Evolutionary conservation across 805 yeast genomes (phyloP).

Genomic region (Nakazawaea pomicola): DNA sequence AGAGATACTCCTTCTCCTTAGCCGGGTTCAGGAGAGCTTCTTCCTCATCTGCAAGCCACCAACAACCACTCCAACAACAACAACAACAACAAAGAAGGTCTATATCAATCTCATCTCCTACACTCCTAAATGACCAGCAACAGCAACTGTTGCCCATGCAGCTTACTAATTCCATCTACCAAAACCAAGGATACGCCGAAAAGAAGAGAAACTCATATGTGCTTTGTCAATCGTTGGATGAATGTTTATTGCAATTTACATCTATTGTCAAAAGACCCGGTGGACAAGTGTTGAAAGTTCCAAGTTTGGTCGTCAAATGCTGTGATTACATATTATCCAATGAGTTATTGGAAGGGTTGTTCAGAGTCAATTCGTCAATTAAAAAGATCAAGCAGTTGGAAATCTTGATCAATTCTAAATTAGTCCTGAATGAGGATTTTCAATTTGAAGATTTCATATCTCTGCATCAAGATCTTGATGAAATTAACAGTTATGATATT

Average conservation of each 20-base stretch:
- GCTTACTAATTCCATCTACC: constrained; percentile 2
- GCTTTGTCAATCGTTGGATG: constrained; percentile 4
- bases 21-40: neutral
- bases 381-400: constrained; percentile 28
- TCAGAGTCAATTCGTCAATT: constrained; percentile 31
- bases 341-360: constrained; percentile 29
- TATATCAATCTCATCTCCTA: constrained; percentile 4
- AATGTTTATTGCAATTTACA: constrained; percentile 1
- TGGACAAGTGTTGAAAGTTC: constrained; percentile 17
- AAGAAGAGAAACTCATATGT: constrained; percentile 5
- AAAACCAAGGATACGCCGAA: constrained; percentile 3
- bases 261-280: neutral
- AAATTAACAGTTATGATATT: constrained; percentile 27
- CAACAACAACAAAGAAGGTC: neutral
- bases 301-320: constrained; percentile 27
- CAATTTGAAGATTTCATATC: constrained; percentile 15
- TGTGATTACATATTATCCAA: constrained; percentile 21
- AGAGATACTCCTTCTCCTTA: constrained; percentile 4
- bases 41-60: no score
- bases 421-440: constrained; percentile 1
- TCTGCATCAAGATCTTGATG: constrained; percentile 17
- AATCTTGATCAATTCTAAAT: constrained; percentile 16
- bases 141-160: neutral
- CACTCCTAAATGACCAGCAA: neutral
- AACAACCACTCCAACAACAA: neutral